Conservation (phyloP, 345 rosid genomes). For the Abelmoschus esculentus region DNA sequence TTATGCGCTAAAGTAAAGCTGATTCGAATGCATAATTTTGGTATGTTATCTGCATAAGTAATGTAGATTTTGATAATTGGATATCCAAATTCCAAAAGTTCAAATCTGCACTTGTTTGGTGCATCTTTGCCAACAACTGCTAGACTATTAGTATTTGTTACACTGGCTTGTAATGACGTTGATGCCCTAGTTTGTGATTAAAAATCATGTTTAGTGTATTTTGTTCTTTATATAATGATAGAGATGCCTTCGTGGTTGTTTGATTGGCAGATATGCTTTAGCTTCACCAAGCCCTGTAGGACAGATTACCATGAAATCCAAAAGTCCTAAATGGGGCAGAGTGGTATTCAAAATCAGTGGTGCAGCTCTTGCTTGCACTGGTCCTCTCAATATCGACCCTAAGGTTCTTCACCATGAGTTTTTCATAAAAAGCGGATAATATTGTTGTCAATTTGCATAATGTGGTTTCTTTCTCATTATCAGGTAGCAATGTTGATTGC, state of each 20-base stretch:
- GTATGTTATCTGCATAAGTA: too few species aligned
- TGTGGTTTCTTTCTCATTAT: constrained; percentile 10
- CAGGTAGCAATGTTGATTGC: constrained; percentile 78
- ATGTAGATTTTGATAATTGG: too few species aligned
- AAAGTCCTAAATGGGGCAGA: constrained; percentile 75
- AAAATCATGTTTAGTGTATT: background rate
- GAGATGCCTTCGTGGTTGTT: background rate
- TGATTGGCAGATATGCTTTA: background rate
- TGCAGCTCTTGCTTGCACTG: constrained; percentile 66
- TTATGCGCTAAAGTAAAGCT: too few species aligned
- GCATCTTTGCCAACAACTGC: too few species aligned
- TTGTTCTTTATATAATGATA: background rate
- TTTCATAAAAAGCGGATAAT: background rate
- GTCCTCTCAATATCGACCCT: constrained; percentile 59
- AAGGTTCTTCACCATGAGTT: constrained; percentile 45
- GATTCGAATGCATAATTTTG: too few species aligned
- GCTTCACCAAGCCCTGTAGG: background rate
- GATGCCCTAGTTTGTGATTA: background rate
- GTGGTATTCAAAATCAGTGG: constrained; percentile 87
- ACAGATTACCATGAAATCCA: constrained; percentile 33
- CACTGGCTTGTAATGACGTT: background rate
- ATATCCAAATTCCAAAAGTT: too few species aligned
- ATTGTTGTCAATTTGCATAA: background rate
- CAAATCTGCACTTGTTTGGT: too few species aligned
- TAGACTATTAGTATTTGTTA: background rate